Percentiles rank a stretch among this genome's conserved stretches.
Conservation (phyloP, 768 basidiomycete genomes). For the Lentinula detonsa region DNA sequence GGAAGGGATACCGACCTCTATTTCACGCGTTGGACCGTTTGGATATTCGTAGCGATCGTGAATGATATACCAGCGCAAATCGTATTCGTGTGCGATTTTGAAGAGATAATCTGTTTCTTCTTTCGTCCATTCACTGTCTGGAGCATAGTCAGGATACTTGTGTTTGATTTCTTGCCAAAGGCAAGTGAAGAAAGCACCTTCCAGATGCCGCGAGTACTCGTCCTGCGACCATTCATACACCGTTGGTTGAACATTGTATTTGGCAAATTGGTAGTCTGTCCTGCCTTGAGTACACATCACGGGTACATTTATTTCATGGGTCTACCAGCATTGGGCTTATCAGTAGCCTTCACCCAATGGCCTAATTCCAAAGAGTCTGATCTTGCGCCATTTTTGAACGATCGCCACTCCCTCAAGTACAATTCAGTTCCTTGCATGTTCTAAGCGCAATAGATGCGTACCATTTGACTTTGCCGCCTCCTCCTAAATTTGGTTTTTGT, state of each 20-base stretch:
- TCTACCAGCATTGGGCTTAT: conserved; percentile 52
- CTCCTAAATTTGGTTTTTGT: conserved; percentile 74
- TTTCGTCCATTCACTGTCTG: conserved; percentile 83
- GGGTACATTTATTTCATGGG: background rate
- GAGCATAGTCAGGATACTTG: background rate
- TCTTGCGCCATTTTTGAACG: conserved; percentile 71
- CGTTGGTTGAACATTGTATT: conserved; percentile 69
- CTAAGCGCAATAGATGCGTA: conserved; percentile 17
- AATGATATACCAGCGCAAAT: conserved; percentile 84
- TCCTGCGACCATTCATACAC: conserved; percentile 74
- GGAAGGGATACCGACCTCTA: conserved; percentile 44
- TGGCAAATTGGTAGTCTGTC: conserved; percentile 74
- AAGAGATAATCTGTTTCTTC: conserved; percentile 96
- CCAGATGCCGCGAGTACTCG: conserved; percentile 78
- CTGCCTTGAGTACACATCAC: background rate
- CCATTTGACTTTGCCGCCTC: conserved; percentile 68
- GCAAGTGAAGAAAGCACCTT: conserved; percentile 41
- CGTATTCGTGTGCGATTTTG: conserved; percentile 70
- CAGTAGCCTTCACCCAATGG: conserved; percentile 77
- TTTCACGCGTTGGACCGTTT: conserved; percentile 42
- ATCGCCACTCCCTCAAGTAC: conserved; percentile 58
- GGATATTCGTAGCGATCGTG: conserved; percentile 84
- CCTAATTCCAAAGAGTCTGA: conserved; percentile 59
- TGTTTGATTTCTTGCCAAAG: background rate
- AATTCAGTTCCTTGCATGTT: background rate